phyloP scores from a whole-genome alignment of 306 rosid species.

The Rosa persica region DNA sequence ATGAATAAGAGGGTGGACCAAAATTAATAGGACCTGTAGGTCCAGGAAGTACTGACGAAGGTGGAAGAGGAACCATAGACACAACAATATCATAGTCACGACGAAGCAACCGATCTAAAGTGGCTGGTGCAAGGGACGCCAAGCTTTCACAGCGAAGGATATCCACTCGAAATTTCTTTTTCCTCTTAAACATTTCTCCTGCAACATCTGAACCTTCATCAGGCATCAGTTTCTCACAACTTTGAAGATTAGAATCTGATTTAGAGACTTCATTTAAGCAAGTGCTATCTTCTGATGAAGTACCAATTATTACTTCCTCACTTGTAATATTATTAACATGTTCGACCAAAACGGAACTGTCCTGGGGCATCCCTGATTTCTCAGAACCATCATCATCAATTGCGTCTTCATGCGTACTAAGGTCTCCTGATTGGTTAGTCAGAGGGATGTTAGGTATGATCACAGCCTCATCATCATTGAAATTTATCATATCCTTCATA shows the following conservation, averaged over 20 bases:
- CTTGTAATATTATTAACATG: conserved; percentile 31
- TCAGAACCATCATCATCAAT: conserved; percentile 31
- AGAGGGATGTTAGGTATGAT: conserved; percentile 43
- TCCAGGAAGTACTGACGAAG: conserved; percentile 82
- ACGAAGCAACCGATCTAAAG: conserved; percentile 75
- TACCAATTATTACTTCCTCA: conserved; percentile 40
- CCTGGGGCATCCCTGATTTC: conserved; percentile 35
- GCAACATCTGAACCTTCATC: conserved; percentile 56
- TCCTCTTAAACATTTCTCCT: conserved; percentile 51
- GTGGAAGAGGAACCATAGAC: conserved; percentile 92
- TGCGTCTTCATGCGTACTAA: conserved; percentile 29
- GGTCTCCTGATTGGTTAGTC: conserved; percentile 38
- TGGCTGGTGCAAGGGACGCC: conserved; percentile 88
- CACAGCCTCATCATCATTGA: conserved; percentile 44
- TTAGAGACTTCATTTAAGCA: conserved; percentile 36
- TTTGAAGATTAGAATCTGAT: conserved; percentile 32
- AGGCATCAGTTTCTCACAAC: conserved; percentile 40
- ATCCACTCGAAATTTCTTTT: conserved; percentile 76
- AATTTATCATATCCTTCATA: conserved; percentile 37
- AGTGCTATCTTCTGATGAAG: conserved; percentile 38
- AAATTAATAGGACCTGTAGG: conserved; percentile 82
- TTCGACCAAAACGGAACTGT: conserved; percentile 43
- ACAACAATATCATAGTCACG: conserved; percentile 95
- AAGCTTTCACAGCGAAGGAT: conserved; percentile 94
- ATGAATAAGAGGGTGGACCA: conserved; percentile 94